Conservation (phyloP, 345 rosid genomes). For the Rubroshorea leprosula region DNA sequence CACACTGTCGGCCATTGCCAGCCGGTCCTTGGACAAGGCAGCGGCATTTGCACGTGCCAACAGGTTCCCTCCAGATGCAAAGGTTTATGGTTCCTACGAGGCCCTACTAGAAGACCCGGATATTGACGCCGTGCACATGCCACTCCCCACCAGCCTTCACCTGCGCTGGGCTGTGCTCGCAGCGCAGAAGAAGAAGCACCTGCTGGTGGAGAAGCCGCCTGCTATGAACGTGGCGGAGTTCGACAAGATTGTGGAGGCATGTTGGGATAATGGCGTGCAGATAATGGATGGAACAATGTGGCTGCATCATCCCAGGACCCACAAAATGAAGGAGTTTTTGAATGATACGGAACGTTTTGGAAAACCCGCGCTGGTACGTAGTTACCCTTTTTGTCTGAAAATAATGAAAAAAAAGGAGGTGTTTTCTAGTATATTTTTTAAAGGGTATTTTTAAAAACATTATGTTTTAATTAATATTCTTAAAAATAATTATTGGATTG, state of each 20-base stretch:
- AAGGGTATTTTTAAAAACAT: no score
- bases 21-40: constrained; percentile 49
- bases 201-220: constrained; percentile 70
- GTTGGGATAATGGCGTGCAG: constrained; percentile 55
- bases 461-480: no score
- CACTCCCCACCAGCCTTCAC: constrained; percentile 67
- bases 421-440: no score
- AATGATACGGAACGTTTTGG: constrained; percentile 47
- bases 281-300: constrained; percentile 82
- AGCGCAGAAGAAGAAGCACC: constrained; percentile 60
- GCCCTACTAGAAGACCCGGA: constrained; percentile 57
- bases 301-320: constrained; percentile 64
- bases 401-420: no score
- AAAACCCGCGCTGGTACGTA: constrained; percentile 44
- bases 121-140: constrained; percentile 61
- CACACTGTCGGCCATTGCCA: constrained; percentile 47
- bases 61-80: constrained; percentile 37
- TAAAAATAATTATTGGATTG: no score
- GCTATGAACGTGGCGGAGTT: constrained; percentile 45
- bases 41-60: constrained; percentile 46
- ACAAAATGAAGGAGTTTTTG: constrained; percentile 37
- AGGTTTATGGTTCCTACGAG: constrained; percentile 56
- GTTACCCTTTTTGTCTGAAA: no score
- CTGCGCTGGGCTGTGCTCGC: constrained; percentile 52
- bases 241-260: constrained; percentile 50